Evolutionary conservation across 2,329 filamentous ascomycete species (phyloP).

Genomic region (Pseudohalonectria lignicola): DNA sequence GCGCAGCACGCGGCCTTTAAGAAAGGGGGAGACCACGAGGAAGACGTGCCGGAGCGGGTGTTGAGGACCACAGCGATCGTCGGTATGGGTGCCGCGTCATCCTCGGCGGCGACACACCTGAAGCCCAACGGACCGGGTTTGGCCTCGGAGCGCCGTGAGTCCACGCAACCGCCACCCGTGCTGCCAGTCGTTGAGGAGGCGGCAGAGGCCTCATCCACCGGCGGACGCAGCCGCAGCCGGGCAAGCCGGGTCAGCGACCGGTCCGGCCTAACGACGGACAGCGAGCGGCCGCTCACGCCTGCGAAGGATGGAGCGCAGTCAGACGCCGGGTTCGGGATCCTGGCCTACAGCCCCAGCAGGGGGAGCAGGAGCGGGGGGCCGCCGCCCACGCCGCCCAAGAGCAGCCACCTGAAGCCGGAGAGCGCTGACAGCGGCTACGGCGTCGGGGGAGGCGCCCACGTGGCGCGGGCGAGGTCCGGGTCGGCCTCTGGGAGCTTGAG

Average conservation of each 20-base stretch:
- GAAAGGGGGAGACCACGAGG: slow-evolving; percentile 22
- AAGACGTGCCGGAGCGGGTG: slow-evolving; percentile 51
- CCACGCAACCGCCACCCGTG: slow-evolving; percentile 32
- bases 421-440: slow-evolving; percentile 37
- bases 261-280: slow-evolving; percentile 19
- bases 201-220: slow-evolving; percentile 62
- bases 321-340: slow-evolving; percentile 18
- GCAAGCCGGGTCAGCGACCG: slow-evolving; percentile 21
- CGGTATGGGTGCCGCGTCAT: slow-evolving; percentile 8
- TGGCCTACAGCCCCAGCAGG: slow-evolving; percentile 17
- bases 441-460: slow-evolving; percentile 12
- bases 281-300: slow-evolving; percentile 27
- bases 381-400: slow-evolving; percentile 37
- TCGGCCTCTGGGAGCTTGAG: slow-evolving; percentile 4
- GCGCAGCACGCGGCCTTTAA: slow-evolving; percentile 24
- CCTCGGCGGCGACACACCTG: slow-evolving; percentile 2
- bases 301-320: slow-evolving; percentile 24
- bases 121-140: not conserved
- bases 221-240: slow-evolving; percentile 40
- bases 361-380: slow-evolving; percentile 11
- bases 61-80: slow-evolving; percentile 30
- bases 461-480: slow-evolving; percentile 13
- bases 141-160: slow-evolving; percentile 36
- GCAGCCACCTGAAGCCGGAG: slow-evolving; percentile 26
- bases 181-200: slow-evolving; percentile 85